Conservation (phyloP, 805 yeast genomes). For the Metschnikowia colocasiae region DNA sequence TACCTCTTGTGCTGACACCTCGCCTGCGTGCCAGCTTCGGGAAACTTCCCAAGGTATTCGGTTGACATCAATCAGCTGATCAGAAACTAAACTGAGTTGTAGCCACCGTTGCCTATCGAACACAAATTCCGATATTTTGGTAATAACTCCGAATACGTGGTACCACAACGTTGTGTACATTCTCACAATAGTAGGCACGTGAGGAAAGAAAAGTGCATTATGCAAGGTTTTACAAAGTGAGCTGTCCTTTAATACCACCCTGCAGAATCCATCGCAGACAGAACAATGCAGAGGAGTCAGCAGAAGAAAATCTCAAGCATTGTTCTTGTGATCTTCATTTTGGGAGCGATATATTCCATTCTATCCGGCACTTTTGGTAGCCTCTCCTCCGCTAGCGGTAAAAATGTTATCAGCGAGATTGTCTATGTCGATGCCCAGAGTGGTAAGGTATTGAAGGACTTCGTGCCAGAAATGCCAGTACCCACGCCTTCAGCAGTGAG, state of each 20-base stretch:
- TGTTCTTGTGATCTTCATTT: slow-evolving; percentile 5
- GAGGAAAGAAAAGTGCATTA: too few relatives aligned
- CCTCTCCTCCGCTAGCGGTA: not conserved
- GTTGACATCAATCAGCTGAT: too few relatives aligned
- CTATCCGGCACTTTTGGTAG: not conserved
- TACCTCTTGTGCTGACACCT: too few relatives aligned
- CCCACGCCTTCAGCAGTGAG: not conserved
- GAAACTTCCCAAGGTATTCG: too few relatives aligned
- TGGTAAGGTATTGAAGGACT: slow-evolving; percentile 10
- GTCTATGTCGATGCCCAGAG: slow-evolving; percentile 19
- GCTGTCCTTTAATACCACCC: too few relatives aligned
- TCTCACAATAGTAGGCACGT: not conserved
- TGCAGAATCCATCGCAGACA: too few relatives aligned
- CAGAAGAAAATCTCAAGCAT: slow-evolving; percentile 4
- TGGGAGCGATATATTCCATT: slow-evolving; percentile 2
- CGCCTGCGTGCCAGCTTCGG: too few relatives aligned
- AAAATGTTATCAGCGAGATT: slow-evolving; percentile 3
- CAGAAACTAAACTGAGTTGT: too few relatives aligned
- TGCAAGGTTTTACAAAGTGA: not conserved
- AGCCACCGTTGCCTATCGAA: too few relatives aligned
- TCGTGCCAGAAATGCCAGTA: slow-evolving; percentile 1
- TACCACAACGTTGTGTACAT: too few relatives aligned
- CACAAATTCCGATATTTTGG: not conserved
- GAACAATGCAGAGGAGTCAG: slow-evolving; percentile 4
- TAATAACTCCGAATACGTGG: too few relatives aligned